These are phyloP conservation scores for Didymella keratinophila DNA, from an alignment of 2,329 filamentous ascomycete genomes.

Conservation along the genomic window DNA sequence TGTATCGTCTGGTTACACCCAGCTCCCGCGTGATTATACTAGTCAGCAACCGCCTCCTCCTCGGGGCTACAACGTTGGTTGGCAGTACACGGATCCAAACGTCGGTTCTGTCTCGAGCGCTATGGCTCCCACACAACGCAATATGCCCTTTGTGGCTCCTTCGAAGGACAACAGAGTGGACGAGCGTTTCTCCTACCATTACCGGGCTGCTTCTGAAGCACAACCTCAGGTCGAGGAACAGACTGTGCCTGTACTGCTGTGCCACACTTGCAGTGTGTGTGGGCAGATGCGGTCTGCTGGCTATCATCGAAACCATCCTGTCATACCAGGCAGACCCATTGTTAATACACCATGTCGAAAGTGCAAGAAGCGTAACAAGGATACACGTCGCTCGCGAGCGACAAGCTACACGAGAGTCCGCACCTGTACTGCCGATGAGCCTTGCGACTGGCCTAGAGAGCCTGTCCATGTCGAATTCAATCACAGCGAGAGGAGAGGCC, in stretches of 20 bases:
- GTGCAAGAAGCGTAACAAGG: slow-evolving; percentile 41
- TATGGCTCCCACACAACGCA: slow-evolving; percentile 25
- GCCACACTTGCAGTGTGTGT: slow-evolving; percentile 48
- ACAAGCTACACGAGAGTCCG: slow-evolving; percentile 32
- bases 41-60: slow-evolving; percentile 22
- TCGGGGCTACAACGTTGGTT: slow-evolving; percentile 22
- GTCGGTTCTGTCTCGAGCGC: slow-evolving; percentile 9
- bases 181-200: slow-evolving; percentile 30
- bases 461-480: slow-evolving; percentile 29
- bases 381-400: slow-evolving; percentile 19
- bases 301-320: slow-evolving; percentile 47
- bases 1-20: slow-evolving; percentile 22
- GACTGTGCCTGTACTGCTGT: slow-evolving; percentile 36
- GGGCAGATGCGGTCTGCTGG: slow-evolving; percentile 44
- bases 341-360: slow-evolving; percentile 38
- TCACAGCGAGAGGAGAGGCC: slow-evolving; percentile 33
- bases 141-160: slow-evolving; percentile 20
- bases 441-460: slow-evolving; percentile 39
- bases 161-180: slow-evolving; percentile 26
- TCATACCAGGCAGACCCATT: slow-evolving; percentile 43
- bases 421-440: slow-evolving; percentile 34
- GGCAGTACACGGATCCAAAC: slow-evolving; percentile 29
- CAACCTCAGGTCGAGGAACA: slow-evolving; percentile 26
- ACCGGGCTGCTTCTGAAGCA: slow-evolving; percentile 21
- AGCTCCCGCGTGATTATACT: slow-evolving; percentile 20